Percentiles rank a stretch among this genome's conserved stretches.
These are phyloP conservation scores for Digitaria exilis DNA, from an alignment of 202 grass and related monocot species.

Conservation along the genomic window DNA sequence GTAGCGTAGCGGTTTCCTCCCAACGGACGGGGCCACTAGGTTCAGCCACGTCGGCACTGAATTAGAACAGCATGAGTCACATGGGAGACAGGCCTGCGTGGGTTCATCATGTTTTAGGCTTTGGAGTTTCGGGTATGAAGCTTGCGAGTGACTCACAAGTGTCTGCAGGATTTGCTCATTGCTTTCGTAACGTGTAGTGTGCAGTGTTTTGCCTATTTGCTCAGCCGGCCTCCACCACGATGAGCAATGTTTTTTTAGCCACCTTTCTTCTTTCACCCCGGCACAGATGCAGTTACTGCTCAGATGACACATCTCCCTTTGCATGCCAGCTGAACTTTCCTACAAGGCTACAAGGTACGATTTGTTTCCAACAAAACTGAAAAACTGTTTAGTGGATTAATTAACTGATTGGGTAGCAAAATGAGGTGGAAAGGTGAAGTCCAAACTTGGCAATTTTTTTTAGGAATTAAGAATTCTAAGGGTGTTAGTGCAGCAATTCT, in stretches of 20 bases:
- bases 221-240: background rate
- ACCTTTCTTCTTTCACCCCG: constrained; percentile 14
- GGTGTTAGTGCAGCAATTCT: background rate
- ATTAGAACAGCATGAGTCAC: constrained; percentile 18
- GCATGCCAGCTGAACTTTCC: background rate
- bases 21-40: background rate
- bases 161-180: constrained; percentile 5
- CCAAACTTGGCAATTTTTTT: background rate
- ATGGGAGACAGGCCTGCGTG: background rate
- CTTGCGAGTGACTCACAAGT: background rate
- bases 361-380: background rate
- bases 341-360: background rate
- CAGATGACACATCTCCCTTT: background rate
- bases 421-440: background rate
- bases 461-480: background rate
- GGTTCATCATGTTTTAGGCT: background rate
- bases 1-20: constrained; percentile 19
- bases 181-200: background rate
- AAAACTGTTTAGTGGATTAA: background rate
- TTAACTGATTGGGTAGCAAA: background rate
- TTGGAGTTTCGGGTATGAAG: constrained; percentile 5
- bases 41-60: background rate
- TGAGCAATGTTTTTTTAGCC: constrained; percentile 8
- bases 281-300: background rate
- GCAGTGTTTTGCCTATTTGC: background rate